These are phyloP conservation scores for Pseudogymnoascus sp. DNA, from an alignment of 2,329 filamentous ascomycete genomes.

Conservation along the genomic window DNA sequence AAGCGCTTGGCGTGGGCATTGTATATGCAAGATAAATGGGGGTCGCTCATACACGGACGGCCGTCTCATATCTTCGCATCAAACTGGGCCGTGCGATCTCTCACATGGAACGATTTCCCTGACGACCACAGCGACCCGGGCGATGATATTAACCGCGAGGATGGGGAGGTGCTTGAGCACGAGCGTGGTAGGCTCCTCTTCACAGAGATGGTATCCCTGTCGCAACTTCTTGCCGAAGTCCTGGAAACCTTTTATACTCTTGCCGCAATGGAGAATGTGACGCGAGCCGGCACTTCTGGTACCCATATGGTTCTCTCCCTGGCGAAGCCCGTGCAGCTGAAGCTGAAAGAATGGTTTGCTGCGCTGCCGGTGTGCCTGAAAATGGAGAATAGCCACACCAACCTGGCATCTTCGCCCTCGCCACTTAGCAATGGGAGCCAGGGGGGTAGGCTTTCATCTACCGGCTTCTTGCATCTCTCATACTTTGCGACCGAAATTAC, in stretches of 20 bases:
- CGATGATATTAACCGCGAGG: slow-evolving; percentile 42
- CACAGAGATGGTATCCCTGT: slow-evolving; percentile 66
- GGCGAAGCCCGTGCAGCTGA: slow-evolving; percentile 74
- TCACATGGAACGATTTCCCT: slow-evolving; percentile 62
- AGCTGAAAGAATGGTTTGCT: slow-evolving; percentile 75
- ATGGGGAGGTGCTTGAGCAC: slow-evolving; percentile 45
- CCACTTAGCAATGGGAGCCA: slow-evolving; percentile 25
- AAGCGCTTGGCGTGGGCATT: slow-evolving; percentile 85
- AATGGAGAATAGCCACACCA: slow-evolving; percentile 46
- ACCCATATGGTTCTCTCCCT: slow-evolving; percentile 65
- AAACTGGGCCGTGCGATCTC: slow-evolving; percentile 68
- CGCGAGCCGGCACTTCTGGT: slow-evolving; percentile 58
- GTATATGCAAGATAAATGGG: slow-evolving; percentile 95
- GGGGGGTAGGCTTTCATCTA: slow-evolving; percentile 43
- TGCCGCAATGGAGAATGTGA: slow-evolving; percentile 62
- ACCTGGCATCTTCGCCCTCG: slow-evolving; percentile 33
- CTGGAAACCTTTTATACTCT: slow-evolving; percentile 78
- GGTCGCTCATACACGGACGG: slow-evolving; percentile 73
- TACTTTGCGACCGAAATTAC: slow-evolving; percentile 95
- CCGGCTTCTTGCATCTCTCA: slow-evolving; percentile 76
- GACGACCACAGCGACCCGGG: slow-evolving; percentile 61
- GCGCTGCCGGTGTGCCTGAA: slow-evolving; percentile 51
- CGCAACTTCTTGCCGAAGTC: slow-evolving; percentile 69
- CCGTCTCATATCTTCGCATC: slow-evolving; percentile 64
- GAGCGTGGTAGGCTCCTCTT: slow-evolving; percentile 64